Evolutionary conservation across 169 alveolate genomes (phyloP).

Genomic region (Babesia caballi): DNA sequence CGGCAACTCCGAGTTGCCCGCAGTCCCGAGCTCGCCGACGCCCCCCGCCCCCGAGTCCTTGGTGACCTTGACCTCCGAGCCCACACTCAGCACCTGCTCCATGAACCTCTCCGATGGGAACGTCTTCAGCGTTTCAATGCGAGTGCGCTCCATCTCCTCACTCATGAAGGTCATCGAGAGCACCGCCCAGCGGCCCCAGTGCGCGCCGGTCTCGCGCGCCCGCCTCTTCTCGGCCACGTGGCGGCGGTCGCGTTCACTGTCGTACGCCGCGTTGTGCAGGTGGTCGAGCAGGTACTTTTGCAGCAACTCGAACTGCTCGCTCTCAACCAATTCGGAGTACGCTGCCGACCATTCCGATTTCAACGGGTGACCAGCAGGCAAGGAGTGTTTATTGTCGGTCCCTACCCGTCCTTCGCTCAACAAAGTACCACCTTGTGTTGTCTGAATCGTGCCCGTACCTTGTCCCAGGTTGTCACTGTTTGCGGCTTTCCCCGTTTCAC

Average conservation of each 20-base stretch:
- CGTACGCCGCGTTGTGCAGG: constrained; percentile 48
- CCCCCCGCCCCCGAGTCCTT: constrained; percentile 26
- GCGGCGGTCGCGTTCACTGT: constrained; percentile 24
- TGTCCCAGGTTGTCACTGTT: neutral
- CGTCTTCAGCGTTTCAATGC: constrained; percentile 66
- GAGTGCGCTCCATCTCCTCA: constrained; percentile 78
- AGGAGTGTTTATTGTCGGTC: neutral
- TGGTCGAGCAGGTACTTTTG: constrained; percentile 52
- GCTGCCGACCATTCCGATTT: constrained; percentile 14
- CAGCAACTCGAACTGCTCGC: constrained; percentile 52
- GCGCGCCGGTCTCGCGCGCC: constrained; percentile 49
- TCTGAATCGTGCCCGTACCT: neutral
- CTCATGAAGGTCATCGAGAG: constrained; percentile 81
- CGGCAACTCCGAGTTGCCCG: constrained; percentile 37
- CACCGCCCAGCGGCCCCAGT: constrained; percentile 78
- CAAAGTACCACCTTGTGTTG: too few relatives aligned
- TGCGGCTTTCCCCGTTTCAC: neutral
- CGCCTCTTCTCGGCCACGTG: constrained; percentile 46
- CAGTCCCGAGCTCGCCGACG: constrained; percentile 41
- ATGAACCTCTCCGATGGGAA: constrained; percentile 81
- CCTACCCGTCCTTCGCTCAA: neutral
- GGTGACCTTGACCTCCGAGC: constrained; percentile 38
- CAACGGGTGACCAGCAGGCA: constrained; percentile 28
- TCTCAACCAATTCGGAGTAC: constrained; percentile 24
- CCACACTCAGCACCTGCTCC: constrained; percentile 71